Percentiles rank a stretch among this genome's conserved stretches.
Conservation (phyloP, 2,329 filamentous ascomycete species). For the Penicillium sp. region DNA sequence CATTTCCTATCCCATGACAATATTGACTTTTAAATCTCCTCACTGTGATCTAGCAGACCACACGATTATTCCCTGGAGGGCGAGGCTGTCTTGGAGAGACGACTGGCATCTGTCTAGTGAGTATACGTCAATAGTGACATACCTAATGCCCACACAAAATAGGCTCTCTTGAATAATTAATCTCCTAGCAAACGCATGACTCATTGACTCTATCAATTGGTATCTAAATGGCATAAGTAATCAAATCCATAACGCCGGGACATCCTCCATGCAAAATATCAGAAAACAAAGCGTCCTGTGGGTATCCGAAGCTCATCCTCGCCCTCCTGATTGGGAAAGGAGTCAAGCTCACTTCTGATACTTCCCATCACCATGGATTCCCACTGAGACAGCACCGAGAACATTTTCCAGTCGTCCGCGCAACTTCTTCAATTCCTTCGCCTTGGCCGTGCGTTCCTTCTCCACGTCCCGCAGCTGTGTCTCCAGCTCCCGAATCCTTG, state of each 20-base stretch:
- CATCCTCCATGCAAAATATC: neutral
- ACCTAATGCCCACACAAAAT: too few relatives aligned
- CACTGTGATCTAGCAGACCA: too few relatives aligned
- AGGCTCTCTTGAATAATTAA: too few relatives aligned
- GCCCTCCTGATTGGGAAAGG: too few relatives aligned
- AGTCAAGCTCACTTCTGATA: slow-evolving; percentile 5
- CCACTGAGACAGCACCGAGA: slow-evolving; percentile 40
- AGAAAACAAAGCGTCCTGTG: neutral
- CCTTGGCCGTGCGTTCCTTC: slow-evolving; percentile 42
- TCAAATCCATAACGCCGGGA: slow-evolving; percentile 5
- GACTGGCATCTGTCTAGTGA: too few relatives aligned
- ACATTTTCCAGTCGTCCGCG: slow-evolving; percentile 44
- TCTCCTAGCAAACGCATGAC: too few relatives aligned
- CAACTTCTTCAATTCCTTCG: slow-evolving; percentile 42
- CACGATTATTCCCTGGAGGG: too few relatives aligned
- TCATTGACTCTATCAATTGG: slow-evolving; percentile 4
- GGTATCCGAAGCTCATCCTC: slow-evolving; percentile 12
- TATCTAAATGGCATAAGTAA: slow-evolving; percentile 2
- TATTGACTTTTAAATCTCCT: too few relatives aligned
- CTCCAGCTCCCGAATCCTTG: slow-evolving; percentile 43
- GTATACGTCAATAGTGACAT: too few relatives aligned
- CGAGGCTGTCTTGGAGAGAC: too few relatives aligned
- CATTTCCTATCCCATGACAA: too few relatives aligned
- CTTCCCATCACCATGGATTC: slow-evolving; percentile 32
- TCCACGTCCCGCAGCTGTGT: slow-evolving; percentile 46